A percentile compares a stretch with the other conserved stretches of the same genome.
phyloP scores from a whole-genome alignment of 179 eudicot genomes.

The Vitellaria paradoxa region DNA sequence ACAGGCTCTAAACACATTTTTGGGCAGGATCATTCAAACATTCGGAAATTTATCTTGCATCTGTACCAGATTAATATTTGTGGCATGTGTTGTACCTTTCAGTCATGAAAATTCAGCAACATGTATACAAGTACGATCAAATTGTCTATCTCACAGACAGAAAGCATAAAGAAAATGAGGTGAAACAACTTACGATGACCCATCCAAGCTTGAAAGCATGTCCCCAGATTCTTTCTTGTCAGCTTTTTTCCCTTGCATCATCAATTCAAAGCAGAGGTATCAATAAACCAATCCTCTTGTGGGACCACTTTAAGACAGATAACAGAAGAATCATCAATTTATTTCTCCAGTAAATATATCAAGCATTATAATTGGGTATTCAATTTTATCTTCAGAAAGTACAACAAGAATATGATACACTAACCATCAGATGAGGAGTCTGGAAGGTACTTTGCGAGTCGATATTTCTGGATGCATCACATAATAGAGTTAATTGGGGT shows the following conservation, averaged over 20 bases:
- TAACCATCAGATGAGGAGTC: conserved; percentile 66
- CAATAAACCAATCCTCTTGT: conserved; percentile 10
- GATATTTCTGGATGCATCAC: conserved; percentile 46
- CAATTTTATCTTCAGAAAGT: not conserved
- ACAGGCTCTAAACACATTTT: not conserved
- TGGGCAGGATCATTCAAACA: not conserved
- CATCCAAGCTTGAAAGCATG: conserved; percentile 47
- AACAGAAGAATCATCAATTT: not conserved
- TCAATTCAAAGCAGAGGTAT: conserved; percentile 20
- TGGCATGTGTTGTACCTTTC: not conserved
- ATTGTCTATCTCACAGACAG: not conserved
- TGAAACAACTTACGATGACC: conserved; percentile 48
- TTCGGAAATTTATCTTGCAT: not conserved
- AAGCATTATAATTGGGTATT: not conserved
- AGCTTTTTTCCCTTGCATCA: conserved; percentile 37
- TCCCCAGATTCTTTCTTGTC: conserved; percentile 58
- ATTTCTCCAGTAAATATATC: conserved; percentile 3
- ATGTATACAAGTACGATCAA: not conserved
- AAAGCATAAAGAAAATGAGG: conserved; percentile 2
- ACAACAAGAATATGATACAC: conserved; percentile 8
- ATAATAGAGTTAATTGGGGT: conserved; percentile 10
- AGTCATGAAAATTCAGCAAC: too few relatives aligned
- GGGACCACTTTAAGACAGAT: not conserved
- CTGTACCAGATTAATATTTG: not conserved
- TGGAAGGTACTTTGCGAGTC: conserved; percentile 70